Conservation (phyloP, 805 yeast species). For the Kurtzmaniella cleridarum region DNA sequence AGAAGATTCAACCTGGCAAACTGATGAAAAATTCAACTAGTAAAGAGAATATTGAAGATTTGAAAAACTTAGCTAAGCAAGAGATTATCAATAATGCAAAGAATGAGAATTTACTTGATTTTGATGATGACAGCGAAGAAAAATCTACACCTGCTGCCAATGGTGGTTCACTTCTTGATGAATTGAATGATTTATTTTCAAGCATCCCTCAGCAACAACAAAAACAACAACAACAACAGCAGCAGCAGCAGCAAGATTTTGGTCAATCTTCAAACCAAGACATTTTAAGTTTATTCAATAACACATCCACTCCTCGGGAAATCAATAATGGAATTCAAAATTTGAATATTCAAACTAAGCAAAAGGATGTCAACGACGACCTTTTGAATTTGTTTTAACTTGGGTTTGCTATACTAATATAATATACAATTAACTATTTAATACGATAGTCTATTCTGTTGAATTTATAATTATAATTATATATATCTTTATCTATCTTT, state of each 20-base stretch:
- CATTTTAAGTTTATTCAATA: conserved; percentile 42
- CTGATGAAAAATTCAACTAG: neutral
- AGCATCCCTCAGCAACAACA: conserved; percentile 22
- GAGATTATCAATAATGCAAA: conserved; percentile 63
- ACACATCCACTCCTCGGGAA: conserved; percentile 6
- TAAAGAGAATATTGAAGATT: conserved; percentile 58
- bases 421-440: no score
- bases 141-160: conserved; percentile 11
- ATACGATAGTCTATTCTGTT: no score
- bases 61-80: conserved; percentile 68
- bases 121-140: conserved; percentile 63
- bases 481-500: no score
- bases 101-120: conserved; percentile 79
- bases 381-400: conserved; percentile 32
- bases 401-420: no score
- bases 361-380: conserved; percentile 19
- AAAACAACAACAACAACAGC: conserved; percentile 9
- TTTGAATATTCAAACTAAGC: conserved; percentile 2
- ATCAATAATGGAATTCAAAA: conserved; percentile 9
- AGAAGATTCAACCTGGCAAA: conserved; percentile 16
- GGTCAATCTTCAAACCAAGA: conserved; percentile 30
- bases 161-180: conserved; percentile 50
- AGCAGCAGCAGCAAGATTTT: conserved; percentile 6
- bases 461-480: no score
- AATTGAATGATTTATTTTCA: conserved; percentile 67